Evolutionary conservation across 768 basidiomycete genomes (phyloP).

Genomic region (Flagelloscypha sp.): DNA sequence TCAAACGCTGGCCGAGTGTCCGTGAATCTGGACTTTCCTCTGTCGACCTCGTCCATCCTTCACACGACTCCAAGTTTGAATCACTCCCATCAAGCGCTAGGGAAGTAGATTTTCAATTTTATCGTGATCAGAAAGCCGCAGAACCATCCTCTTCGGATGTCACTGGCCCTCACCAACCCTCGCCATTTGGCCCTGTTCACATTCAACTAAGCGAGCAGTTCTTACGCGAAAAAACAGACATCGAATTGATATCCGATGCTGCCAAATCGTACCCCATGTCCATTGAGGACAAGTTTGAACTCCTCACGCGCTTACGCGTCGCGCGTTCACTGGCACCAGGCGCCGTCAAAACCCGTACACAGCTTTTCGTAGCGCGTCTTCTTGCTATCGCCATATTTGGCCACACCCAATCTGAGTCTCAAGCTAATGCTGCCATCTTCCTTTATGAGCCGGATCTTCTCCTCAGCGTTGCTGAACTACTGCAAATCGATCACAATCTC

Average conservation of each 20-base stretch:
- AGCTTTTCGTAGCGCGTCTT: conserved; percentile 73
- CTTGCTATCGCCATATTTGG: conserved; percentile 88
- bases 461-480: conserved; percentile 77
- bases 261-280: conserved; percentile 63
- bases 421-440: conserved; percentile 76
- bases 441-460: conserved; percentile 93
- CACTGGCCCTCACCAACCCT: conserved; percentile 32
- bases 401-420: conserved; percentile 74
- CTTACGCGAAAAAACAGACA: conserved; percentile 52
- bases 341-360: conserved; percentile 65
- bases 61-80: conserved; percentile 44
- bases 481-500: conserved; percentile 71
- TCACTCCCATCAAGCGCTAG: conserved; percentile 64
- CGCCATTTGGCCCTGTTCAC: conserved; percentile 50
- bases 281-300: conserved; percentile 78
- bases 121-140: conserved; percentile 47
- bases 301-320: conserved; percentile 78
- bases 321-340: no score
- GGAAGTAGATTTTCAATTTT: conserved; percentile 78
- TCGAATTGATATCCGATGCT: conserved; percentile 69
- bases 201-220: conserved; percentile 58
- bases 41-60: conserved; percentile 57
- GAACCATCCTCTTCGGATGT: no score
- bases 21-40: conserved; percentile 76
- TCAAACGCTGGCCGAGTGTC: conserved; percentile 76